A percentile compares a stretch with the other conserved stretches of the same genome.
Conservation (phyloP, 345 rosid genomes). For the Erodium maritimum region DNA sequence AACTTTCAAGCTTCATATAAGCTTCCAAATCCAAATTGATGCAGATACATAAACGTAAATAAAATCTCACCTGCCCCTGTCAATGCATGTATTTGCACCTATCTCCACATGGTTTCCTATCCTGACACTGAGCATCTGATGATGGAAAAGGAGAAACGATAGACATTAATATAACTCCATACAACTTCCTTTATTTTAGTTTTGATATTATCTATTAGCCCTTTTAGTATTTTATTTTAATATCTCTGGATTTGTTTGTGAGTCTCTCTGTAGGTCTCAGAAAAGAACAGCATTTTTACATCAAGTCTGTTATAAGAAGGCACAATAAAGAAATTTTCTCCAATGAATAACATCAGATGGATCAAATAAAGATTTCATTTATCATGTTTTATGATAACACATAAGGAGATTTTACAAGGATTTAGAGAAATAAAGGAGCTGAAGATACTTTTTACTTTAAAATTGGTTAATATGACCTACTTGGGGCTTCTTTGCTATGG, state of each 20-base stretch:
- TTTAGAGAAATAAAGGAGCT: background rate
- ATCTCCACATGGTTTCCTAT: slow-evolving; percentile 71
- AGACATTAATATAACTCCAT: background rate
- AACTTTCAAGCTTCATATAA: background rate
- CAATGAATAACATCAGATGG: no score
- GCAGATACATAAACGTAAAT: background rate
- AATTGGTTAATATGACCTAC: slow-evolving; percentile 24
- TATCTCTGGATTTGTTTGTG: no score
- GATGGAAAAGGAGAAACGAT: background rate
- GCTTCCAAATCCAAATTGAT: background rate
- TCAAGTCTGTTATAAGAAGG: no score
- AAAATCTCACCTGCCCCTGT: slow-evolving; percentile 64
- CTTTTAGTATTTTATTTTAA: no score
- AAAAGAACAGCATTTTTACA: no score
- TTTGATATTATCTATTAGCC: no score
- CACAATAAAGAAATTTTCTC: no score
- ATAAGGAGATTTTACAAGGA: no score
- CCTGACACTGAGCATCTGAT: slow-evolving; percentile 45
- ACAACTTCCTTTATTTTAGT: background rate
- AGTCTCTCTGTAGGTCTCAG: no score
- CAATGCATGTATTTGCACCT: slow-evolving; percentile 83
- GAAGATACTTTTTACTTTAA: background rate
- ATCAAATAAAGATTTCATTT: no score
- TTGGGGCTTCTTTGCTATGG: slow-evolving; percentile 76
- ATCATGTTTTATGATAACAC: no score